A percentile compares a stretch with the other conserved stretches of the same genome.
These are phyloP conservation scores for Mucor circinelloides DNA, from an alignment of 371 early-diverging fungal species.

Conservation along the genomic window DNA sequence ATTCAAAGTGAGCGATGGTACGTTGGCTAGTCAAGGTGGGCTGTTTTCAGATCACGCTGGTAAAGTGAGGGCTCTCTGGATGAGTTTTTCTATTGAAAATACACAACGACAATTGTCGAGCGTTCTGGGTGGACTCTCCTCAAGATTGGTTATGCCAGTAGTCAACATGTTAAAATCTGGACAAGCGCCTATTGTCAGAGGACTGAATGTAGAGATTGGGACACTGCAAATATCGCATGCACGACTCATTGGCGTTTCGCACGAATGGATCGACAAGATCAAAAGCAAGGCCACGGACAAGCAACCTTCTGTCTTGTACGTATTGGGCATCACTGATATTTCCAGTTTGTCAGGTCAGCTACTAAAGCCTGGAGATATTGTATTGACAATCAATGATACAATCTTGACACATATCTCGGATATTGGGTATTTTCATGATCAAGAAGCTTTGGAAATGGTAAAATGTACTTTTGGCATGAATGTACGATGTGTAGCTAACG, in stretches of 20 bases:
- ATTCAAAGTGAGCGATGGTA: conserved; percentile 71
- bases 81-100: conserved; percentile 68
- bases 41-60: conserved; percentile 73
- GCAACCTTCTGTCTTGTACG: conserved; percentile 63
- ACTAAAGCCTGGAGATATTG: conserved; percentile 78
- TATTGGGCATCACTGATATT: conserved; percentile 61
- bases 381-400: conserved; percentile 73
- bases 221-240: conserved; percentile 79
- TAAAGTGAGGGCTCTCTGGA: conserved; percentile 76
- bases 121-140: conserved; percentile 62
- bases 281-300: conserved; percentile 58
- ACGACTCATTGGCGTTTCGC: conserved; percentile 75
- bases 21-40: conserved; percentile 63
- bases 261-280: conserved; percentile 72
- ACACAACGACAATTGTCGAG: conserved; percentile 50
- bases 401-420: conserved; percentile 58
- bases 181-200: conserved; percentile 45
- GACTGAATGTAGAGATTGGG: conserved; percentile 76
- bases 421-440: conserved; percentile 3
- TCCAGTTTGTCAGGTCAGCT: conserved; percentile 57
- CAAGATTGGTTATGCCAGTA: conserved; percentile 36
- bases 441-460: conserved; percentile 16
- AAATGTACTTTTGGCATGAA: not conserved
- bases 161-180: conserved; percentile 37
- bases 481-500: not conserved